Base-by-base conservation (phyloP, 2,329 filamentous ascomycete species). In the Xylaria sp. region DNA sequence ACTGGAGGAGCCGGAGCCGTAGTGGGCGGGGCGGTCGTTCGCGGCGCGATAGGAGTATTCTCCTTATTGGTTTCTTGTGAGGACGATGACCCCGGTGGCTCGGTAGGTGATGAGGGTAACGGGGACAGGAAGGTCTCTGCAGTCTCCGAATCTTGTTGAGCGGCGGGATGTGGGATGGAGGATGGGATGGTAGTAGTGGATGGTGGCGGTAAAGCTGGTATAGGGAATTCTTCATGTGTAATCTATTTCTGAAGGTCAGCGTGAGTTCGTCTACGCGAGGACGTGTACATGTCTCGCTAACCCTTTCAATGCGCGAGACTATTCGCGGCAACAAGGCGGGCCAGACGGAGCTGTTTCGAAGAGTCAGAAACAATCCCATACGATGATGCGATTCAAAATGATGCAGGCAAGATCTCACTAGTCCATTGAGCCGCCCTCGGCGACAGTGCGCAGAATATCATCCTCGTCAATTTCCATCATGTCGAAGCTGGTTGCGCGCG, bases 171-270 rank as follows among this genome's bases (percentile, higher is more conserved):
- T 20, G 72, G 72, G 44, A 67, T 49, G 11, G 66, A 68, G 8
- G 66, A 66, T 7, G 63, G 60, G 19, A 66, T 56, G n/a, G 56
- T 62, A 22, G 57, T 52, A 11, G 60, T 39, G 11, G 63, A 29
- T 52, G 66, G 52, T 1, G 63, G 47, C 11, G 81, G 79, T 48
- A 84, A 73, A 48, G 76, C 78, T 9, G 89, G 89, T 63, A 88
- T 87, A 39, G 89, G 86, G 65, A 96, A 96, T 48, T 88, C 86
- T 68, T 85, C 80, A 71, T 84, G 82, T 39, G 89, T 83, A 62
- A 92, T 93, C 90, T 95, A 55, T 48, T 52, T 46, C 43, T 2
- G 37, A 38, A 34, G 29, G 24, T 39, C 9, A 48, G 46, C 56
- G 34, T 56, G 54, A 22, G 29, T 34, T 39, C 20, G 2, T n/a